Evolutionary conservation across 164 flowering plant species (phyloP).

Genomic region (Tinospora cordifolia): DNA sequence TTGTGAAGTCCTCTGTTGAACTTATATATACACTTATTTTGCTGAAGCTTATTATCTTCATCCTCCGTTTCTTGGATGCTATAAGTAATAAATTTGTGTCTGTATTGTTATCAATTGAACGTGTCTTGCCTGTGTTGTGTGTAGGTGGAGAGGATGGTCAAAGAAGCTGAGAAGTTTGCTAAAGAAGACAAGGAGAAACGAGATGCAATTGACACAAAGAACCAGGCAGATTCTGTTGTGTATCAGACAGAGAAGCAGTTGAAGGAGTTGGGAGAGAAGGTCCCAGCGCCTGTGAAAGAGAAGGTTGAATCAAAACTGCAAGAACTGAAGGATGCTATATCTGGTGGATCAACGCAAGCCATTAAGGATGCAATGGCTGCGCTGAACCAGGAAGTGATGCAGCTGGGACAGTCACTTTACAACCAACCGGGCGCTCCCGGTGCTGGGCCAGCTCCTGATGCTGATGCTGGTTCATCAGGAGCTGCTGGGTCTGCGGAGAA

Average conservation of each 20-base stretch:
- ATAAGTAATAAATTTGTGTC: too few species aligned
- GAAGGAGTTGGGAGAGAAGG: slow-evolving; percentile 74
- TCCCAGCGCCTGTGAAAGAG: slow-evolving; percentile 57
- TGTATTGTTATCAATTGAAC: not conserved
- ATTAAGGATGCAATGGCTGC: slow-evolving; percentile 73
- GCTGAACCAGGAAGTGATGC: slow-evolving; percentile 76
- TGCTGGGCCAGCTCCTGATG: slow-evolving; percentile 44
- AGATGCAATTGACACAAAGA: slow-evolving; percentile 75
- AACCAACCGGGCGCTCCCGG: slow-evolving; percentile 53
- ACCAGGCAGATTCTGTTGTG: slow-evolving; percentile 59
- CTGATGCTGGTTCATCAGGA: slow-evolving; percentile 20
- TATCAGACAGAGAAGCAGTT: slow-evolving; percentile 80
- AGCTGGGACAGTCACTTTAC: slow-evolving; percentile 70
- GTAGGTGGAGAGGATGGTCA: slow-evolving; percentile 72
- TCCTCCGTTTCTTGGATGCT: too few species aligned
- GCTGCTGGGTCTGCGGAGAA: slow-evolving; percentile 24
- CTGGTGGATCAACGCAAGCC: slow-evolving; percentile 49
- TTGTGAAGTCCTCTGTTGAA: too few species aligned
- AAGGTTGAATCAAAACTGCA: slow-evolving; percentile 58
- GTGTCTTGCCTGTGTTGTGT: not conserved
- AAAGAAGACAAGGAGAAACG: slow-evolving; percentile 80
- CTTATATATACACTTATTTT: too few species aligned
- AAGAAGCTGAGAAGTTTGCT: slow-evolving; percentile 62
- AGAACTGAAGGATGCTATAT: slow-evolving; percentile 59
- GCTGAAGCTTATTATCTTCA: too few species aligned